Conservation (phyloP, 306 rosid species). For the Vigna angularis region DNA sequence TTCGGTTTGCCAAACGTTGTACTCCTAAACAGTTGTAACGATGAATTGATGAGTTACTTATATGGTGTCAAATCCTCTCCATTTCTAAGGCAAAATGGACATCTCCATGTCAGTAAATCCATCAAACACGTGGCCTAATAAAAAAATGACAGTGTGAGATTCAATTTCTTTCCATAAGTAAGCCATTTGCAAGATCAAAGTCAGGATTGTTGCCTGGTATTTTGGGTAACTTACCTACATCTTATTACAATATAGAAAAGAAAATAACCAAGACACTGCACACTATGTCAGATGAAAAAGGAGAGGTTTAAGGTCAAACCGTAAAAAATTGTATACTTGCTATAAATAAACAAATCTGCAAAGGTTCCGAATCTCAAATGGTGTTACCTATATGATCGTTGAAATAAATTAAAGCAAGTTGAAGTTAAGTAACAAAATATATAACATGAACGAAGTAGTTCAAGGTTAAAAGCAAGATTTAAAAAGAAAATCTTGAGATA, state of each 20-base stretch:
- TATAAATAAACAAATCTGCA: neutral
- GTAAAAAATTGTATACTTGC: no score
- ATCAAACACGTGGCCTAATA: neutral
- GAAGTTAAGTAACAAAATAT: neutral
- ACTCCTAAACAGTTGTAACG: neutral
- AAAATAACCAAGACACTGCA: neutral
- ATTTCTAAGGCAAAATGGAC: neutral
- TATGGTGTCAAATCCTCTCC: neutral
- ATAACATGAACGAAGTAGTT: neutral
- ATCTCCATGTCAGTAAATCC: neutral
- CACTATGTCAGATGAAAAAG: no score
- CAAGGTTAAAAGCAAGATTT: neutral
- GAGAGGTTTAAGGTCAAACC: no score
- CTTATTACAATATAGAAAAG: neutral
- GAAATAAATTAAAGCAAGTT: neutral
- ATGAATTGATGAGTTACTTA: neutral
- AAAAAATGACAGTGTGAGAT: neutral
- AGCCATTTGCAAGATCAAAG: neutral
- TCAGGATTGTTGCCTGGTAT: no score
- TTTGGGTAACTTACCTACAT: no score
- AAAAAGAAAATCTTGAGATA: neutral
- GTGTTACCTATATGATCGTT: neutral
- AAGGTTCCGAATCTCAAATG: neutral
- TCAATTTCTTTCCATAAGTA: neutral
- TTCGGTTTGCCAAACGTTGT: neutral